These are phyloP conservation scores for Eucalyptus grandis DNA, from an alignment of 345 rosid species.

Conservation along the genomic window DNA sequence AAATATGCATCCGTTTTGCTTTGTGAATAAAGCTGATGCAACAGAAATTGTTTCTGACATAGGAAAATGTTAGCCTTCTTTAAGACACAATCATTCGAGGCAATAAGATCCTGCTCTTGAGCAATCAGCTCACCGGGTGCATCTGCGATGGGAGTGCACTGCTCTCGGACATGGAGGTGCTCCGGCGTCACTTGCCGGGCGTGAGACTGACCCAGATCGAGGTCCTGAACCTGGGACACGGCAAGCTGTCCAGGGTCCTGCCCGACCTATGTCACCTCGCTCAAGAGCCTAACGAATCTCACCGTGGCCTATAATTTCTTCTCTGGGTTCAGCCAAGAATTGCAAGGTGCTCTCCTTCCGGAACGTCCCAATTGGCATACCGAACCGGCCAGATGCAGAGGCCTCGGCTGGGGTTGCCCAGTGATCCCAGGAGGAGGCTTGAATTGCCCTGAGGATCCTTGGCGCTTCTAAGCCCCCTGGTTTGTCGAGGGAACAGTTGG, in stretches of 20 bases:
- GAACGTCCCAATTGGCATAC: background rate
- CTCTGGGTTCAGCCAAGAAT: slow-evolving; percentile 64
- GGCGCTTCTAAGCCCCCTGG: background rate
- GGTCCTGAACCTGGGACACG: slow-evolving; percentile 66
- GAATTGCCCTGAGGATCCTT: too few relatives aligned
- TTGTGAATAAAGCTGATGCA: background rate
- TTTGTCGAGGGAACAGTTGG: too few relatives aligned
- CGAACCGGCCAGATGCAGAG: too few relatives aligned
- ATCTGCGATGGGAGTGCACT: slow-evolving; percentile 63
- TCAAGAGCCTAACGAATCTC: slow-evolving; percentile 44
- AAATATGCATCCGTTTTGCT: background rate
- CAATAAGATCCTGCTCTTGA: too few relatives aligned
- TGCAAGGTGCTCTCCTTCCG: slow-evolving; percentile 39
- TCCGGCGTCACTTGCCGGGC: slow-evolving; percentile 79
- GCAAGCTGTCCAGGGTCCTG: slow-evolving; percentile 57
- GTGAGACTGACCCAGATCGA: slow-evolving; percentile 30
- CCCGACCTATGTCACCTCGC: slow-evolving; percentile 53
- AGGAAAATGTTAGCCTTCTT: too few relatives aligned
- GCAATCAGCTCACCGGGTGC: slow-evolving; percentile 80
- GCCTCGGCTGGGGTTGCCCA: too few relatives aligned
- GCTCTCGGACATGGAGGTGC: slow-evolving; percentile 54
- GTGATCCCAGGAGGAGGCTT: too few relatives aligned
- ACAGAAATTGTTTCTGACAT: too few relatives aligned
- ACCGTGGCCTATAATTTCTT: slow-evolving; percentile 74
- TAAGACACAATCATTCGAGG: too few relatives aligned